These are phyloP conservation scores for Andalucia godoyi DNA, from an alignment of 78 protist species.

Conservation along the genomic window DNA sequence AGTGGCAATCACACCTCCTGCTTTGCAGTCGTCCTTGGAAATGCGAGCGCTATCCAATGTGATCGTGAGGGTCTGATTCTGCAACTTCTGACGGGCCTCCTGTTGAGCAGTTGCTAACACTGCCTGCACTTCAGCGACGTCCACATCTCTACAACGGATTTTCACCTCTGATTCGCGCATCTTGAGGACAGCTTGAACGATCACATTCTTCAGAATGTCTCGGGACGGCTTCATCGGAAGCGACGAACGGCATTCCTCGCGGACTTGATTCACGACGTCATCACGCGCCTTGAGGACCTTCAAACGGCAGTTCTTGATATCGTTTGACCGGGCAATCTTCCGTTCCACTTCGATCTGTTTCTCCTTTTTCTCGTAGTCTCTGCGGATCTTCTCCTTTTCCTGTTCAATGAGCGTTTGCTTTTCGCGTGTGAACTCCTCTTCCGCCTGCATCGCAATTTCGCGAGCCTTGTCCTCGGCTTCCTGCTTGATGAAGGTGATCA, in stretches of 20 bases:
- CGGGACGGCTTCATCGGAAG: constrained; percentile 20
- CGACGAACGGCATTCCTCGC: constrained; percentile 29
- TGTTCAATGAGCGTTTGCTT: constrained; percentile 53
- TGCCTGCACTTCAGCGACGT: background rate
- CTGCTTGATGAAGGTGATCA: constrained; percentile 58
- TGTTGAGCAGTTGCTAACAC: constrained; percentile 10
- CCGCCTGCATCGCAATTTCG: constrained; percentile 52
- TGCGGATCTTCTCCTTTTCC: constrained; percentile 54
- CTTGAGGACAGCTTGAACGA: constrained; percentile 22
- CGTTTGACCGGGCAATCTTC: constrained; percentile 54
- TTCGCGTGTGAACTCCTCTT: constrained; percentile 63
- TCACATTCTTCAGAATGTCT: constrained; percentile 22
- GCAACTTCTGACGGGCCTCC: constrained; percentile 6
- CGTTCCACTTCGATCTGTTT: constrained; percentile 59
- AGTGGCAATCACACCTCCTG: constrained; percentile 43
- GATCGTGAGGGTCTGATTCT: constrained; percentile 7
- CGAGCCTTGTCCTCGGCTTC: constrained; percentile 65
- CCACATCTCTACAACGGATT: constrained; percentile 36
- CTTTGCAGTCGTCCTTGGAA: constrained; percentile 26
- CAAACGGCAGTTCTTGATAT: constrained; percentile 43
- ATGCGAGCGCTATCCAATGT: constrained; percentile 14
- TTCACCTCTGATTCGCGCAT: constrained; percentile 15
- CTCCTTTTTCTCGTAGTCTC: constrained; percentile 57
- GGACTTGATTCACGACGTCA: constrained; percentile 29
- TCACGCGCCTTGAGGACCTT: constrained; percentile 48